Conservation (phyloP, 768 basidiomycete species). For the Mycena leptocephala region DNA sequence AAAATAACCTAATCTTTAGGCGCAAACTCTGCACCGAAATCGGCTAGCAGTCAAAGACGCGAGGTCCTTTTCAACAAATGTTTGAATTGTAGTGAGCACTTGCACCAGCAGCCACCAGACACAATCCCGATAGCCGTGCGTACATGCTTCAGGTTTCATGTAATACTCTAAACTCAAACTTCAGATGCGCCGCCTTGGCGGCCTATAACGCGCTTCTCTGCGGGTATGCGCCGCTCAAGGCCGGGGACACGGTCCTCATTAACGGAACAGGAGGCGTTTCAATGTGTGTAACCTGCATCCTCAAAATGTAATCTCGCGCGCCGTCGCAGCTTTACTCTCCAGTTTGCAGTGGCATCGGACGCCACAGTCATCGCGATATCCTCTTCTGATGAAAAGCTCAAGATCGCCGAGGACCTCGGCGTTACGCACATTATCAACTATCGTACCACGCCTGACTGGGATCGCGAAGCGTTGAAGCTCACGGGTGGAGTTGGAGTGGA, state of each 20-base stretch:
- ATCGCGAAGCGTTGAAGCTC: conserved; percentile 58
- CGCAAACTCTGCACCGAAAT: conserved; percentile 8
- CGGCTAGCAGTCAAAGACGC: conserved; percentile 5
- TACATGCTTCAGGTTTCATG: neutral
- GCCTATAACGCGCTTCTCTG: conserved; percentile 63
- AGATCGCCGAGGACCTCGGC: conserved; percentile 58
- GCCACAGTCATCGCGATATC: conserved; percentile 69
- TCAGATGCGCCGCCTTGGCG: conserved; percentile 62
- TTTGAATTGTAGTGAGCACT: conserved; percentile 4
- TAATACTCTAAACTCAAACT: neutral
- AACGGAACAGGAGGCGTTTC: conserved; percentile 66
- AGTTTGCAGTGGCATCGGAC: conserved; percentile 66
- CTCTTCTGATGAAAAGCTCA: conserved; percentile 65
- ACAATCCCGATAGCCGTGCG: conserved; percentile 55
- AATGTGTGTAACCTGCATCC: conserved; percentile 41
- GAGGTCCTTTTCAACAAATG: conserved; percentile 6
- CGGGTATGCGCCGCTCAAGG: conserved; percentile 56
- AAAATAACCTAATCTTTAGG: conserved; percentile 14
- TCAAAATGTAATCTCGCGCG: neutral
- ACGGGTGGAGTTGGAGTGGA: conserved; percentile 41
- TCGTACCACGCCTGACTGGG: conserved; percentile 64
- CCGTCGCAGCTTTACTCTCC: conserved; percentile 57
- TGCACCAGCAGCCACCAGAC: conserved; percentile 3
- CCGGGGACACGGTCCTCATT: conserved; percentile 65
- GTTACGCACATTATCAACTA: conserved; percentile 68